Conservation (phyloP, 2,329 filamentous ascomycete genomes). For the Stromatinia cepivora region DNA sequence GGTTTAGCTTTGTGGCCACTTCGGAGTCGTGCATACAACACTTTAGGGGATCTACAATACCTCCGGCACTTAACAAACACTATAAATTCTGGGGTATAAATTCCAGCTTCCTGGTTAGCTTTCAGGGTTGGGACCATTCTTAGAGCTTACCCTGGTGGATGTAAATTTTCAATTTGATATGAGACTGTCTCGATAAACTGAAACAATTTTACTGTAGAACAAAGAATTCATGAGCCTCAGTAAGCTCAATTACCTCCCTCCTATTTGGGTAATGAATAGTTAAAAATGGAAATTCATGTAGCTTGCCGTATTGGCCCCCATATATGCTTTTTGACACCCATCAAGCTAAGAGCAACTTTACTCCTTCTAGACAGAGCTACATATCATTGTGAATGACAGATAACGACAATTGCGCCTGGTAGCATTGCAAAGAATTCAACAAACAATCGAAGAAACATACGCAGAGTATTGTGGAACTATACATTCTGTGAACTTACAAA, state of each 20-base stretch:
- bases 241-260: constrained; percentile 11
- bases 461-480: constrained; percentile 29
- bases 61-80: constrained; percentile 14
- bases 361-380: constrained; percentile 31
- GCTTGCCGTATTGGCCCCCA: constrained; percentile 25
- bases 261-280: constrained; percentile 4
- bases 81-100: not conserved
- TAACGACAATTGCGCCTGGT: constrained; percentile 28
- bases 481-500: constrained; percentile 29
- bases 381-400: constrained; percentile 32
- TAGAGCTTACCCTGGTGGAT: constrained; percentile 25
- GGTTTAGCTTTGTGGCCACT: not conserved
- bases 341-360: constrained; percentile 27
- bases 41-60: constrained; percentile 8
- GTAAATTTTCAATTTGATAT: constrained; percentile 30
- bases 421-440: constrained; percentile 29
- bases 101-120: constrained; percentile 16
- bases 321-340: constrained; percentile 30
- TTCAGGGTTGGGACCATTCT: not conserved
- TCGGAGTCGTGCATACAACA: not conserved
- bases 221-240: constrained; percentile 30
- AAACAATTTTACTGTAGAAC: constrained; percentile 31
- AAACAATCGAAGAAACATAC: constrained; percentile 35
- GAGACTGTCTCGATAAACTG: constrained; percentile 33
- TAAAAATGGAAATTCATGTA: constrained; percentile 26